These are phyloP conservation scores for Trichoderma gamsii DNA, from an alignment of 495 filamentous ascomycete species.

Conservation along the genomic window DNA sequence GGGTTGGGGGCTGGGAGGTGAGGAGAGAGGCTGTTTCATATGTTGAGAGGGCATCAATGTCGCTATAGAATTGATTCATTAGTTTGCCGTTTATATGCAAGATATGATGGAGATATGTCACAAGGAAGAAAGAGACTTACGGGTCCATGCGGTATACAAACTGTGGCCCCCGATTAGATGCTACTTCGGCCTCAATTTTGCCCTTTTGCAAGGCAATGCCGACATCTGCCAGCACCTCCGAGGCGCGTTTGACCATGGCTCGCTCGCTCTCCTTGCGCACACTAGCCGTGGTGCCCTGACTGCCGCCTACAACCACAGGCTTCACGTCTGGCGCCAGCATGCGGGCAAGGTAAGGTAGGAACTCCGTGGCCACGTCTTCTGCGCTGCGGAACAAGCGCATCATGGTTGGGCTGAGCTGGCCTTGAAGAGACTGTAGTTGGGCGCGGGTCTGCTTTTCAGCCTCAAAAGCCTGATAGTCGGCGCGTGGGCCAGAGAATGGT, in stretches of 20 bases:
- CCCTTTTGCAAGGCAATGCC: slow-evolving; percentile 78
- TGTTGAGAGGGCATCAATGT: slow-evolving; percentile 60
- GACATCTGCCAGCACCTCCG: slow-evolving; percentile 69
- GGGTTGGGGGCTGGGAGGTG: slow-evolving; percentile 57
- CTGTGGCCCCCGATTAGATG: slow-evolving; percentile 45
- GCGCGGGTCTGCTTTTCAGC: slow-evolving; percentile 59
- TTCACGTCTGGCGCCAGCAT: slow-evolving; percentile 86
- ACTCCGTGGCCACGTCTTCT: slow-evolving; percentile 67
- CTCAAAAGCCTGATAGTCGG: slow-evolving; percentile 74
- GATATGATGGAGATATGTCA: not conserved
- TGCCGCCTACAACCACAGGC: slow-evolving; percentile 80
- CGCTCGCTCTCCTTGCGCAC: slow-evolving; percentile 83
- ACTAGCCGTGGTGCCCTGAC: slow-evolving; percentile 61
- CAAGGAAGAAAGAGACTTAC: slow-evolving; percentile 39
- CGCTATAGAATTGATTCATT: slow-evolving; percentile 17
- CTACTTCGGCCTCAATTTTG: slow-evolving; percentile 58
- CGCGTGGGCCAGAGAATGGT: slow-evolving; percentile 73
- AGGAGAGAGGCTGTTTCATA: slow-evolving; percentile 50
- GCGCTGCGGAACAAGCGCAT: slow-evolving; percentile 68
- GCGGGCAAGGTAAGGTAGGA: slow-evolving; percentile 74
- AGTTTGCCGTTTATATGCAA: not conserved
- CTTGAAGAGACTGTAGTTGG: slow-evolving; percentile 46
- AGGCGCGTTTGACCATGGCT: slow-evolving; percentile 68
- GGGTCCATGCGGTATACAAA: slow-evolving; percentile 96
- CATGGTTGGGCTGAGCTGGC: slow-evolving; percentile 54